phyloP scores from a whole-genome alignment of 345 rosid genomes.

The Camelina neglecta region DNA sequence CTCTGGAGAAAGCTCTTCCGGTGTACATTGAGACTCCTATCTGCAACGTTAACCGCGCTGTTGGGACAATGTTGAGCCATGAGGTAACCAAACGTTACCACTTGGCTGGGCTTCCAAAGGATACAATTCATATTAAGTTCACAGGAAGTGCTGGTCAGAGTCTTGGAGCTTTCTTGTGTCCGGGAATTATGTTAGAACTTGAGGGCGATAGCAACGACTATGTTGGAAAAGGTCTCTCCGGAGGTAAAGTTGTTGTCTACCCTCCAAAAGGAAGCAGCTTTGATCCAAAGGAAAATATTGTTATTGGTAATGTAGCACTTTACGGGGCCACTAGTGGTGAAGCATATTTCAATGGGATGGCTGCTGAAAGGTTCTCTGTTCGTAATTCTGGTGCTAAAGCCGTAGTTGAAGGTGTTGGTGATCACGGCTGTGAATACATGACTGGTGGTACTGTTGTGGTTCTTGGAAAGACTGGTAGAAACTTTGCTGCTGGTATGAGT shows the following conservation, averaged over 20 bases:
- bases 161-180: constrained; percentile 92
- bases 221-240: constrained; percentile 98
- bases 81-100: constrained; percentile 92
- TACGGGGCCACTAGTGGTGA: constrained; percentile 94
- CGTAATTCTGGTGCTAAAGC: constrained; percentile 99
- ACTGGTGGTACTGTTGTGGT: constrained; percentile 97
- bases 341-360: constrained; percentile 98
- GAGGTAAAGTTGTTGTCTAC: constrained; percentile 92
- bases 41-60: constrained; percentile 96
- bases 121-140: constrained; percentile 86
- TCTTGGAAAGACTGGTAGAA: constrained; percentile 97
- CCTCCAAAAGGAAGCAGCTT: constrained; percentile 88
- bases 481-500: constrained; percentile 99
- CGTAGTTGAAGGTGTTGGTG: constrained; percentile 99
- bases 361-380: constrained; percentile 98
- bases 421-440: constrained; percentile 99
- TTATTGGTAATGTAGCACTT: constrained; percentile 95
- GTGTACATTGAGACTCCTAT: constrained; percentile 82
- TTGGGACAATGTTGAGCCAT: constrained; percentile 99
- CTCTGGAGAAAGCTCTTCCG: constrained; percentile 80
- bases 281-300: constrained; percentile 97
- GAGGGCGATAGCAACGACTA: constrained; percentile 99
- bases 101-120: constrained; percentile 83
- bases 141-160: constrained; percentile 99
- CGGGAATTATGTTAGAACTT: constrained; percentile 87